These are phyloP conservation scores for Logfia minima DNA, from an alignment of 129 eudicot genomes.

Conservation along the genomic window DNA sequence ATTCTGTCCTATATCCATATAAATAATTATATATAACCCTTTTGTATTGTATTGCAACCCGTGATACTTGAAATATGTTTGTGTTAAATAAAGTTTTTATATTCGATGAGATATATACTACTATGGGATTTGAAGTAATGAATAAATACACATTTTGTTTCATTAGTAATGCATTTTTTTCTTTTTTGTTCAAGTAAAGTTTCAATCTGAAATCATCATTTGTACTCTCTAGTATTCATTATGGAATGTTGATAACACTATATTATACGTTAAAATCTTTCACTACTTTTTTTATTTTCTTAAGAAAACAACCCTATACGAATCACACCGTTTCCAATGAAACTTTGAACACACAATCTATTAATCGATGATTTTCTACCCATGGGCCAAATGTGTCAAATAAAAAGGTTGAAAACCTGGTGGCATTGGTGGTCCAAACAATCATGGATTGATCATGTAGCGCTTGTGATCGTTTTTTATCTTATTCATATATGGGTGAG, in stretches of 20 bases:
- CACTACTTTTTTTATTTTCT: neutral
- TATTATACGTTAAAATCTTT: too few species aligned
- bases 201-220: neutral
- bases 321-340: too few species aligned
- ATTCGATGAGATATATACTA: too few species aligned
- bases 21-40: neutral
- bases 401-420: neutral
- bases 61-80: neutral
- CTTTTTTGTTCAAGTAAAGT: too few species aligned
- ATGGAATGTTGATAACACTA: neutral
- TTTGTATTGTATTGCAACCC: neutral
- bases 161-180: too few species aligned
- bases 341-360: too few species aligned
- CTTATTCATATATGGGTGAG: neutral
- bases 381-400: neutral
- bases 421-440: conserved; percentile 4
- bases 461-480: conserved; percentile 17
- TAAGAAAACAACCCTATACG: too few species aligned
- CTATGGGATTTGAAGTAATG: too few species aligned
- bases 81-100: neutral
- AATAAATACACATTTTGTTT: too few species aligned
- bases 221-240: neutral
- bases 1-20: neutral
- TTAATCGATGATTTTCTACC: too few species aligned
- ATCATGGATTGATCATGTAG: neutral